Base-by-base conservation (phyloP, 345 rosid genomes). In the Sonneratia caseolaris region DNA sequence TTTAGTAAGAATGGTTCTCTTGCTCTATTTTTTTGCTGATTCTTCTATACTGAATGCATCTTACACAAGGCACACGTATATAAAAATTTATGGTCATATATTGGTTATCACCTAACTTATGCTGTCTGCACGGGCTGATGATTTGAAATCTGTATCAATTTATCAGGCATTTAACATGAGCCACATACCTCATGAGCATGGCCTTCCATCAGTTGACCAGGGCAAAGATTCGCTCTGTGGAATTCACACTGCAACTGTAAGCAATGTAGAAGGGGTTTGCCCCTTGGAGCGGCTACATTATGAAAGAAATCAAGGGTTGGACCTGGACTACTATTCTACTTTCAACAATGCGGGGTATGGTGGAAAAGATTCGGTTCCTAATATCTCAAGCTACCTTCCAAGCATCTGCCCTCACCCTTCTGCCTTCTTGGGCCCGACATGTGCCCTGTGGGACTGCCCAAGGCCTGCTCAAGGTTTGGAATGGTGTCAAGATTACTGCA, bases 391-490 rank as follows among this genome's bases (percentile, higher is more conserved):
- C 67, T 87, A 85, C 75, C 77, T 90, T 40, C 91, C 91, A 57
- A 83, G 88, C 49, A 80, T 89, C 57, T 91, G 84, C 67, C 97
- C 85, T 56, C 97, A 96, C 22, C 93, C 97, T 22, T 86, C 98
- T 71, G 99, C 99, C 40, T 96, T 90, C 82, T 76, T 96, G 73
- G 98, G 99, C 55, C 98, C 99, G 12, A 96, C 87, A 79, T 96
- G 99, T 80, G 90, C 98, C 1, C 97, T 96, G 78, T 96, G 98
- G 99, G 99, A 95, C 81, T 95, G 99, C 68, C 91, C 98, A 32
- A 84, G 99, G 77, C 99, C 99, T 68, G 89, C 91, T 76, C 98
- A 87, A 81, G 97, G 91, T 37, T 77, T 85, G 66, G 97, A 85
- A 61, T 88, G 96, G 97, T 90, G 73, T 80, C 94, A 81, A 78